Evolutionary conservation across 2,329 filamentous ascomycete genomes (phyloP).

Genomic region (Talaromyces pinophilus): DNA sequence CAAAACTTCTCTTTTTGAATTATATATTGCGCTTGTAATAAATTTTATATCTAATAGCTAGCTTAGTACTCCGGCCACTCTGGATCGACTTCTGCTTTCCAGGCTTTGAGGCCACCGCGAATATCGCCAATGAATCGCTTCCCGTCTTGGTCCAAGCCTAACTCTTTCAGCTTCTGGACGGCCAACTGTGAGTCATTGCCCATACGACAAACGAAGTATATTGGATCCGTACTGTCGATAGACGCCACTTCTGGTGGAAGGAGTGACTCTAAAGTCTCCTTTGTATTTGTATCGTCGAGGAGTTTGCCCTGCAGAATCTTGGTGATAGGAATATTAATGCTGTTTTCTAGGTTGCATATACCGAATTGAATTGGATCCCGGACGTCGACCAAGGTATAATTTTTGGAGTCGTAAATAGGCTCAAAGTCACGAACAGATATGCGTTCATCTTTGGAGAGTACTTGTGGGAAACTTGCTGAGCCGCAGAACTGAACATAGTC

Average conservation of each 20-base stretch:
- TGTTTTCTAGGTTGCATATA: conserved; percentile 73
- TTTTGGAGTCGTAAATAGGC: conserved; percentile 23
- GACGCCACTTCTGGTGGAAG: conserved; percentile 31
- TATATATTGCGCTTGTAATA: not conserved
- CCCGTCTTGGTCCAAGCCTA: conserved; percentile 38
- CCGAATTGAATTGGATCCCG: conserved; percentile 82
- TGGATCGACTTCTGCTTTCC: conserved; percentile 45
- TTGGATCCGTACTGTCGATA: conserved; percentile 32
- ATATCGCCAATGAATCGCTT: conserved; percentile 44
- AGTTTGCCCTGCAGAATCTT: conserved; percentile 37
- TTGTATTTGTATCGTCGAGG: conserved; percentile 6
- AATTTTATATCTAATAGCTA: not conserved
- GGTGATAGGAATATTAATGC: conserved; percentile 61
- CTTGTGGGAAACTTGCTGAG: conserved; percentile 53
- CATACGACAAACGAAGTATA: conserved; percentile 51
- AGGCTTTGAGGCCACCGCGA: conserved; percentile 46
- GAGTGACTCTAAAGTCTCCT: conserved; percentile 29
- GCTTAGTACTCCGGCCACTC: conserved; percentile 43
- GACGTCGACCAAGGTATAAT: conserved; percentile 67
- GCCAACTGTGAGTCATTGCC: conserved; percentile 53
- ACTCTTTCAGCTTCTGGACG: conserved; percentile 44
- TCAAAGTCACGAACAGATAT: conserved; percentile 66
- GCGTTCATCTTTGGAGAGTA: conserved; percentile 66
- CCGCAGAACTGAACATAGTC: conserved; percentile 91
- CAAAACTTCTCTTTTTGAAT: not conserved